Percentiles rank a stretch among this genome's conserved stretches.
phyloP scores from a whole-genome alignment of 495 filamentous ascomycete species.

The Penicillium atrosanguineum region DNA sequence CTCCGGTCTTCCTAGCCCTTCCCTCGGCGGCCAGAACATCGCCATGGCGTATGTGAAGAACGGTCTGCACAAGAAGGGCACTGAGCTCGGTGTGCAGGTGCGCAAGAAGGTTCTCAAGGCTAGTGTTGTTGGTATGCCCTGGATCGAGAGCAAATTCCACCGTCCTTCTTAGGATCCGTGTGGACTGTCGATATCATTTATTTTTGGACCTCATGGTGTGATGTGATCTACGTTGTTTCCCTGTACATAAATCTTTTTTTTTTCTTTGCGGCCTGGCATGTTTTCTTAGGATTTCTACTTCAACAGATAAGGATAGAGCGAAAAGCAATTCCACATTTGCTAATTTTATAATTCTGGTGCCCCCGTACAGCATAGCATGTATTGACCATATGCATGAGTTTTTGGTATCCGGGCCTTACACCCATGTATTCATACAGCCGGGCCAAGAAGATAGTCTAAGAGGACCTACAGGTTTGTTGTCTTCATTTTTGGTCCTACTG shows the following conservation, averaged over 20 bases:
- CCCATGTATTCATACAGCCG: no score
- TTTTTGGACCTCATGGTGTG: background rate
- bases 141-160: slow-evolving; percentile 79
- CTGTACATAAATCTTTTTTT: slow-evolving; percentile 17
- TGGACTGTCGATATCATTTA: background rate
- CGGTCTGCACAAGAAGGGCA: slow-evolving; percentile 82
- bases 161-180: slow-evolving; percentile 23
- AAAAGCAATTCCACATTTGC: slow-evolving; percentile 1
- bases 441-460: no score
- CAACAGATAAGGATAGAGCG: slow-evolving; percentile 10
- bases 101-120: slow-evolving; percentile 80
- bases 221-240: slow-evolving; percentile 7
- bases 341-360: background rate
- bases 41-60: slow-evolving; percentile 93
- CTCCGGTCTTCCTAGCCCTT: slow-evolving; percentile 85
- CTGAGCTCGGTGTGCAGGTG: slow-evolving; percentile 75
- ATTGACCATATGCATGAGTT: no score
- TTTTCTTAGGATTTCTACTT: slow-evolving; percentile 8
- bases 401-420: no score
- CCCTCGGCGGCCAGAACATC: slow-evolving; percentile 78
- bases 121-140: slow-evolving; percentile 88
- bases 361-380: background rate
- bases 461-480: no score
- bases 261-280: slow-evolving; percentile 9
- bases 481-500: no score